Evolutionary conservation across 495 filamentous ascomycete species (phyloP), one percentile per base, ranked within the genome.

Genomic region (Clavariopsis aquatica): DNA sequence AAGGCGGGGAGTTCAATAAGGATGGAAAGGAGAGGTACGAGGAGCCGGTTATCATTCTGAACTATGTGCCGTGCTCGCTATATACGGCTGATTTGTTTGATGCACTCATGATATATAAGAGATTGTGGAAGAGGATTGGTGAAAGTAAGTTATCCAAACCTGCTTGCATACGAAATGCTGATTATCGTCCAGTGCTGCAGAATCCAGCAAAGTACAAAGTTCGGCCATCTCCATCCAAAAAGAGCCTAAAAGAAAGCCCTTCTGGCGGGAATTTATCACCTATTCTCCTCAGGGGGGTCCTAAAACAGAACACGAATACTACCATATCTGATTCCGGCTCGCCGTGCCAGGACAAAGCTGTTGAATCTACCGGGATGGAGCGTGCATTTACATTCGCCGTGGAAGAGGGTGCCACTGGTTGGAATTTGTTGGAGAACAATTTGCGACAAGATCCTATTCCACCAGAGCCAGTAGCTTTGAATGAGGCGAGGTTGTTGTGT

Each of bases 41-140:
- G 45, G 68, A 74, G 58, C 64, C 60, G 12, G 66, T 51, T 7
- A 69, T 76, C 57, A 64, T 76, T 19, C 53, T 71, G 10, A 70
- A 75, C 45, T 76, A 75, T 59, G 69, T 69, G 12, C 69, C 71
- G 10, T 76, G 74, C 61, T 62, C 65, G 6, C 57, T 76, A 0
- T 77, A 77, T 57, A 76, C 74, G 19, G 64, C 69, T 9, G 74
- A 74, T 23, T 59, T 77, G 12, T 75, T 77, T 61, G 68, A 70
- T 46, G 74, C 72, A n/a, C 65, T 72, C 26, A 72, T 77, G 62
- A 70, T 60, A 8, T 77, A 74, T 71, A 70, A 72, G 63, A 67
- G 64, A 52, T 27, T 72, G 43, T 69, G 70, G 70, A 70, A 72
- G 52, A 43, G 22, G 36, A 72, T 72, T 49, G 70, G 62, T 17